Evolutionary conservation across 495 filamentous ascomycete species (phyloP).

Genomic region (Bombardia bombarda): DNA sequence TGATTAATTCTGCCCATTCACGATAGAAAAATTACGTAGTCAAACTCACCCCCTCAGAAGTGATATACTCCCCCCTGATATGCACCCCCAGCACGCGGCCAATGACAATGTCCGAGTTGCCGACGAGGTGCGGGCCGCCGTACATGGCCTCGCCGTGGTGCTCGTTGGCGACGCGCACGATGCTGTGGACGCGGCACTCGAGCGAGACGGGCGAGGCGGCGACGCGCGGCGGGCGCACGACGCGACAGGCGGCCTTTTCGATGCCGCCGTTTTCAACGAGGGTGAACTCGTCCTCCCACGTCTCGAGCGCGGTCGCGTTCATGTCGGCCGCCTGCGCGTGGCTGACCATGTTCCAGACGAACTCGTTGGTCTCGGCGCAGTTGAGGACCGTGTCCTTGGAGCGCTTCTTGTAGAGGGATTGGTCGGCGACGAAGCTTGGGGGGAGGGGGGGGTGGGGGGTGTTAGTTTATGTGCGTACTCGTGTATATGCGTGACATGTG

Average conservation of each 20-base stretch:
- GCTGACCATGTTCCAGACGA: constrained; percentile 53
- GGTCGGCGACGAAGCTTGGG: no score
- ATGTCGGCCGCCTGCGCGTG: constrained; percentile 45
- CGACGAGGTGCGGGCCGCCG: constrained; percentile 48
- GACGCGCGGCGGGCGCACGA: constrained; percentile 36
- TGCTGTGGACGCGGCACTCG: constrained; percentile 47
- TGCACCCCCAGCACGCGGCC: constrained; percentile 49
- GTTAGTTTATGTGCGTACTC: no score
- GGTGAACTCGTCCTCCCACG: constrained; percentile 48
- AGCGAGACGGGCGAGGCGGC: constrained; percentile 45
- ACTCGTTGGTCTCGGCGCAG: constrained; percentile 42
- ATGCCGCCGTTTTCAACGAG: constrained; percentile 37
- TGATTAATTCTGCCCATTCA: no score
- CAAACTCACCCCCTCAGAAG: no score
- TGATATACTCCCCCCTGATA: no score
- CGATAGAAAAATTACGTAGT: no score
- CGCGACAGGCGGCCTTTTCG: constrained; percentile 31
- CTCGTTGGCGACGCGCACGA: constrained; percentile 41
- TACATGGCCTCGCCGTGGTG: no score
- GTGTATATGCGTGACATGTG: no score
- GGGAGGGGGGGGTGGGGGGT: no score
- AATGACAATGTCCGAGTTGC: constrained; percentile 47
- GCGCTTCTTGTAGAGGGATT: no score
- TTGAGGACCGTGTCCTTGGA: constrained; percentile 51
- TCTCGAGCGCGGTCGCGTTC: constrained; percentile 31